These are phyloP conservation scores for Boletus sp. DNA, from an alignment of 768 basidiomycete species.

Conservation along the genomic window DNA sequence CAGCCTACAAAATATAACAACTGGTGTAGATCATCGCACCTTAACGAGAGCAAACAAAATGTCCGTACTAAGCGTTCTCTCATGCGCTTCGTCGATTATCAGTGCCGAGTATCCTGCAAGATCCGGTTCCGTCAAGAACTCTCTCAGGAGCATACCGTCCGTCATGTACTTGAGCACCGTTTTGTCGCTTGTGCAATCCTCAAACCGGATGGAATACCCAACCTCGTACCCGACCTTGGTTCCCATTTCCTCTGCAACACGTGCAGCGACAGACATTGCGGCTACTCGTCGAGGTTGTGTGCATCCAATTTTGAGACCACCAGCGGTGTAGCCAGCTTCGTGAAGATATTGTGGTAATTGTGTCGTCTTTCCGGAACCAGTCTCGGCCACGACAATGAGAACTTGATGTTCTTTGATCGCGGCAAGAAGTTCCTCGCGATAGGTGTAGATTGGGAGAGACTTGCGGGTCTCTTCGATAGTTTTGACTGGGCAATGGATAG, in stretches of 20 bases:
- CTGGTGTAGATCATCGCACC: slow-evolving; percentile 51
- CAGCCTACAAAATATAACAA: slow-evolving; percentile 20
- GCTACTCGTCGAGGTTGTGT: slow-evolving; percentile 98
- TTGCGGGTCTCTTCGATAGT: slow-evolving; percentile 93
- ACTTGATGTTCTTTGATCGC: slow-evolving; percentile 92
- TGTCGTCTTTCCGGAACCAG: slow-evolving; percentile 98
- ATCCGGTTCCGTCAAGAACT: slow-evolving; percentile 97
- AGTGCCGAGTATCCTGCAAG: slow-evolving; percentile 91
- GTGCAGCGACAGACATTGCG: slow-evolving; percentile 98
- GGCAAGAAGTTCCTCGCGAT: slow-evolving; percentile 81
- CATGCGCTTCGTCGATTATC: slow-evolving; percentile 99
- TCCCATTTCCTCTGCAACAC: slow-evolving; percentile 99
- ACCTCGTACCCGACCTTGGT: slow-evolving; percentile 96
- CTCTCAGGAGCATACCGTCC: slow-evolving; percentile 95
- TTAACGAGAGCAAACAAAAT: slow-evolving; percentile 98
- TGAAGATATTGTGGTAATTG: slow-evolving; percentile 98
- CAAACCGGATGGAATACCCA: slow-evolving; percentile 99
- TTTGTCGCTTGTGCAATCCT: slow-evolving; percentile 99
- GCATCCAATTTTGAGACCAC: slow-evolving; percentile 81
- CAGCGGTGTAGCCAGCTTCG: slow-evolving; percentile 91
- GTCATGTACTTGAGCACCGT: slow-evolving; percentile 99
- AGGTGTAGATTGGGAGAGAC: slow-evolving; percentile 86
- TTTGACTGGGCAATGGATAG: slow-evolving; percentile 48
- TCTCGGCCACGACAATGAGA: slow-evolving; percentile 96
- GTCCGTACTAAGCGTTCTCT: slow-evolving; percentile 96